Conservation (phyloP, 345 rosid genomes). For the Boechera retrofracta region DNA sequence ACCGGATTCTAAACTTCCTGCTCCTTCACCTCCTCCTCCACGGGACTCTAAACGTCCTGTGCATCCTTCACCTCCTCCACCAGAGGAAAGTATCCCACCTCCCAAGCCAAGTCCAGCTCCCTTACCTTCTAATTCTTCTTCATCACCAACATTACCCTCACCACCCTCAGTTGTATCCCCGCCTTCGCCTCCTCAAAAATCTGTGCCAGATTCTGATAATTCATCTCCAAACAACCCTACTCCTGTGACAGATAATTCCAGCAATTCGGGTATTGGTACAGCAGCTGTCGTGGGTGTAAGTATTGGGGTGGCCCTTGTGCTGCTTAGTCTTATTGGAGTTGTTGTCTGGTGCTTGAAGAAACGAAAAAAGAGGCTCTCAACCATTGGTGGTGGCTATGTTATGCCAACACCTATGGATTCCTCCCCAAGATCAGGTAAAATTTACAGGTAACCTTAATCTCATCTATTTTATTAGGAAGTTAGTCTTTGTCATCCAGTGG, state of each 20-base stretch:
- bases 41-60: constrained; percentile 34
- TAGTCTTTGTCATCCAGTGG: not conserved
- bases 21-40: constrained; percentile 37
- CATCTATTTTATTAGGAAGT: constrained; percentile 4
- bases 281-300: constrained; percentile 60
- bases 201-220: constrained; percentile 41
- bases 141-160: constrained; percentile 48
- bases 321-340: constrained; percentile 62
- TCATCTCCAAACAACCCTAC: constrained; percentile 38
- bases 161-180: constrained; percentile 43
- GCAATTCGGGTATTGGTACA: constrained; percentile 46
- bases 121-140: constrained; percentile 51
- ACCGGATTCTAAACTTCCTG: not conserved
- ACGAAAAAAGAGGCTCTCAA: constrained; percentile 56
- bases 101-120: constrained; percentile 45
- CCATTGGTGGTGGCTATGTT: constrained; percentile 61
- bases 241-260: constrained; percentile 48
- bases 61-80: constrained; percentile 47
- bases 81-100: constrained; percentile 47
- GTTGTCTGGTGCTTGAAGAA: constrained; percentile 63
- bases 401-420: constrained; percentile 69
- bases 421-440: constrained; percentile 71
- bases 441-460: not conserved
- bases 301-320: constrained; percentile 56
- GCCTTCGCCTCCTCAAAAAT: constrained; percentile 49